These are phyloP conservation scores for Phytophthora crassamura DNA, from an alignment of 352 stramenopile species.

Conservation along the genomic window DNA sequence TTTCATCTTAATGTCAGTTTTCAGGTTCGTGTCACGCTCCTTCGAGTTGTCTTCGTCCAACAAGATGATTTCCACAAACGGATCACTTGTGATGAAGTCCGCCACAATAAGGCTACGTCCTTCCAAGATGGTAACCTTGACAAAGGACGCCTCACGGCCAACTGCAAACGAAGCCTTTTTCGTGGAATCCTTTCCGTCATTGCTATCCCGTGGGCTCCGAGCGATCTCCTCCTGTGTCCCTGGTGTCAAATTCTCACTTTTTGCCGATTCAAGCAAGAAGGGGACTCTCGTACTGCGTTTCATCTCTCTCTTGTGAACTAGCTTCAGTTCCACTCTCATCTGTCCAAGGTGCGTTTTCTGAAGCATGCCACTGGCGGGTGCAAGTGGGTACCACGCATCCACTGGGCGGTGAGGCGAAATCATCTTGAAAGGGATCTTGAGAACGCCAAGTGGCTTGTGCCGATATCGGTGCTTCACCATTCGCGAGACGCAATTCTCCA, in stretches of 20 bases:
- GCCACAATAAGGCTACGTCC: constrained; percentile 57
- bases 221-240: constrained; percentile 3
- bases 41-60: constrained; percentile 51
- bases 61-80: constrained; percentile 68
- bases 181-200: constrained; percentile 19
- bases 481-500: constrained; percentile 72
- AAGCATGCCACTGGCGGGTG: constrained; percentile 71
- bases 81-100: constrained; percentile 60
- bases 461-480: constrained; percentile 54
- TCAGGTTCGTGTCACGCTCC: constrained; percentile 63
- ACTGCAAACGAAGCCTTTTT: constrained; percentile 17
- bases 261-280: constrained; percentile 41
- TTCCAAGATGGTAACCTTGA: constrained; percentile 69
- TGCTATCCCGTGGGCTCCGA: neutral
- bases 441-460: constrained; percentile 58
- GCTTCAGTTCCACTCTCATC: constrained; percentile 59
- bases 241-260: constrained; percentile 23
- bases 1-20: constrained; percentile 71
- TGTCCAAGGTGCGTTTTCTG: constrained; percentile 67
- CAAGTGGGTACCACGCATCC: constrained; percentile 72
- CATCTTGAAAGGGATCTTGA: constrained; percentile 73
- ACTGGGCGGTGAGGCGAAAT: constrained; percentile 65
- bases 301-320: constrained; percentile 40
- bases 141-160: constrained; percentile 52
- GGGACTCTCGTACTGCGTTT: constrained; percentile 49